Conservation (phyloP, 2,329 filamentous ascomycete genomes). For the Paecilomyces fulvus region DNA sequence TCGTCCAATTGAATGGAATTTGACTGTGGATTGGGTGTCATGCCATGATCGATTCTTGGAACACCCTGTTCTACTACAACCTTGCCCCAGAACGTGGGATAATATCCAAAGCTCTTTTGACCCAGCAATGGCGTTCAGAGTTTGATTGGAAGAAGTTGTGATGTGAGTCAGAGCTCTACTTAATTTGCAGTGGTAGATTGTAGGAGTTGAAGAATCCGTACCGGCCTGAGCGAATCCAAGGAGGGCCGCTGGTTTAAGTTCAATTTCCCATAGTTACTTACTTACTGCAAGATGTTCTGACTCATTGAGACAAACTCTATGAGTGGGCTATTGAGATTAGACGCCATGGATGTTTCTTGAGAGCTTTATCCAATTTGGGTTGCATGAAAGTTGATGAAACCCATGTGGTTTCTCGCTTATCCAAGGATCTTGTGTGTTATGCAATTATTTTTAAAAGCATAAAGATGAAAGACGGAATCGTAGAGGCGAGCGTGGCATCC, state of each 20-base stretch:
- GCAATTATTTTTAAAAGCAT: no score
- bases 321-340: no score
- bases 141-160: not conserved
- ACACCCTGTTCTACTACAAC: not conserved
- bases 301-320: not conserved
- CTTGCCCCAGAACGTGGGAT: not conserved
- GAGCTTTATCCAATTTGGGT: no score
- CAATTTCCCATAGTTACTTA: no score
- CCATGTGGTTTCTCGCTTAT: not conserved
- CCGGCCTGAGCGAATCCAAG: not conserved
- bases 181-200: not conserved
- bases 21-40: no score
- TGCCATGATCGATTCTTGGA: no score
- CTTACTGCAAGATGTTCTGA: not conserved
- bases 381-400: no score
- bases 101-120: not conserved
- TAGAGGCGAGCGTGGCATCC: no score
- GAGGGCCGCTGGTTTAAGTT: not conserved
- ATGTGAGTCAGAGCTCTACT: not conserved
- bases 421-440: no score
- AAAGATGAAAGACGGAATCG: no score
- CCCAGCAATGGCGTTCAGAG: not conserved
- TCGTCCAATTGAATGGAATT: no score
- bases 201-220: not conserved
- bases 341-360: no score